Evolutionary conservation across 768 basidiomycete species (phyloP).

Genomic region (Naematelia encephala): DNA sequence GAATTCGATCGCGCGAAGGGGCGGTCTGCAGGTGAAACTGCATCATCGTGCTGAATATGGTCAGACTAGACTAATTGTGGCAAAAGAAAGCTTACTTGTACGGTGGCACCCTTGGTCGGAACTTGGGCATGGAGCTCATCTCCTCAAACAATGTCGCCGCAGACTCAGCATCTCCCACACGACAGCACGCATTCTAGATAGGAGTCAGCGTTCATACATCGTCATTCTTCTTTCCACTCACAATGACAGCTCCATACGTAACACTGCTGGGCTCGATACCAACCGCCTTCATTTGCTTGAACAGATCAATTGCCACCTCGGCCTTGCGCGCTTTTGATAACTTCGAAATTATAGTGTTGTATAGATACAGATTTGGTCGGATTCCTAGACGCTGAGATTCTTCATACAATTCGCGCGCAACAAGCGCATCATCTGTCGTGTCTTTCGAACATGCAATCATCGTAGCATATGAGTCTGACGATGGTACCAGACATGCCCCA

Average conservation of each 20-base stretch:
- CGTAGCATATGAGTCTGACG: constrained; percentile 86
- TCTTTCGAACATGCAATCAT: constrained; percentile 83
- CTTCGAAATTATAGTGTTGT: constrained; percentile 96
- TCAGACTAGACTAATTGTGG: constrained; percentile 5
- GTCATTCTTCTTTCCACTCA: constrained; percentile 25
- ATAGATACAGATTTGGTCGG: constrained; percentile 77
- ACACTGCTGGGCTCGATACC: constrained; percentile 71
- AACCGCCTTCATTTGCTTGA: constrained; percentile 74
- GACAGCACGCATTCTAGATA: constrained; percentile 67
- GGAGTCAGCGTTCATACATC: not conserved
- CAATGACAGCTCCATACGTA: constrained; percentile 89
- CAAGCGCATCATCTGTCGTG: constrained; percentile 90
- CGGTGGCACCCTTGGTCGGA: constrained; percentile 85
- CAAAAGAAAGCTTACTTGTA: constrained; percentile 61
- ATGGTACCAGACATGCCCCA: constrained; percentile 70
- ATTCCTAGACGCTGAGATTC: constrained; percentile 72
- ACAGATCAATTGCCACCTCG: constrained; percentile 79
- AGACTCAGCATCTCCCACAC: constrained; percentile 79
- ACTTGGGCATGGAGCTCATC: constrained; percentile 70
- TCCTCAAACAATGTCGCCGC: constrained; percentile 81
- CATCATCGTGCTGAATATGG: constrained; percentile 66
- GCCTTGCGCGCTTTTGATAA: constrained; percentile 91
- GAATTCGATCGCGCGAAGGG: constrained; percentile 71
- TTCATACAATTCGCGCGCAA: constrained; percentile 76
- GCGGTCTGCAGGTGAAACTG: constrained; percentile 89